These are phyloP conservation scores for Daldinia concentrica DNA, from an alignment of 495 filamentous ascomycete species.

Conservation along the genomic window DNA sequence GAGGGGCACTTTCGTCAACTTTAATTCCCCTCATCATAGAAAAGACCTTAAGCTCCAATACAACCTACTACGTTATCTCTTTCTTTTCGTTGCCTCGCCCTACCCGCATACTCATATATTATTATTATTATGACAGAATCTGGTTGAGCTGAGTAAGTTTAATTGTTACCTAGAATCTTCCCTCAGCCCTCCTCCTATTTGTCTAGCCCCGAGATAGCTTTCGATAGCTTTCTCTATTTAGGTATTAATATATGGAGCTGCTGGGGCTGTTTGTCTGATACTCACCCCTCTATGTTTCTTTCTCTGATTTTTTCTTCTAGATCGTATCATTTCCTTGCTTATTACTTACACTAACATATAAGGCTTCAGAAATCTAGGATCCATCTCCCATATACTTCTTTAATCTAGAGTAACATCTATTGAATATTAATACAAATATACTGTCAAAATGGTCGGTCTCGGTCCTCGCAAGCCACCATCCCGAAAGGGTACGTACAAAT, in stretches of 20 bases:
- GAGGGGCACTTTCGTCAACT: slow-evolving; percentile 41
- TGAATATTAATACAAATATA: slow-evolving; percentile 29
- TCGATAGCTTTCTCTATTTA: slow-evolving; percentile 22
- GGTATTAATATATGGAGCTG: slow-evolving; percentile 13
- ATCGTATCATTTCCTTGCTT: background rate
- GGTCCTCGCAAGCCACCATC: slow-evolving; percentile 76
- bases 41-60: slow-evolving; percentile 36
- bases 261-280: slow-evolving; percentile 21
- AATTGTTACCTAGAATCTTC: slow-evolving; percentile 2
- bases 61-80: slow-evolving; percentile 19
- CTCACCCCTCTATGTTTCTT: slow-evolving; percentile 10
- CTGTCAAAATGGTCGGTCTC: slow-evolving; percentile 74
- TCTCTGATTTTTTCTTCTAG: background rate
- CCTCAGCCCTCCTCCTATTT: slow-evolving; percentile 16
- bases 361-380: slow-evolving; percentile 10
- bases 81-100: slow-evolving; percentile 24
- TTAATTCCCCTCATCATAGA: slow-evolving; percentile 39
- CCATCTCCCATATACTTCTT: slow-evolving; percentile 1
- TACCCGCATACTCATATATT: slow-evolving; percentile 23
- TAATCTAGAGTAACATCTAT: background rate
- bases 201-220: slow-evolving; percentile 10
- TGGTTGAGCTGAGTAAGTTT: slow-evolving; percentile 43
- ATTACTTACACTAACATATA: slow-evolving; percentile 16
- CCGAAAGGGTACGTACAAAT: slow-evolving; percentile 71
- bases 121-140: slow-evolving; percentile 22